Percentiles rank a stretch among this genome's conserved stretches.
Conservation (phyloP, 2,329 filamentous ascomycete genomes). For the Pseudodiploospora longispora region DNA sequence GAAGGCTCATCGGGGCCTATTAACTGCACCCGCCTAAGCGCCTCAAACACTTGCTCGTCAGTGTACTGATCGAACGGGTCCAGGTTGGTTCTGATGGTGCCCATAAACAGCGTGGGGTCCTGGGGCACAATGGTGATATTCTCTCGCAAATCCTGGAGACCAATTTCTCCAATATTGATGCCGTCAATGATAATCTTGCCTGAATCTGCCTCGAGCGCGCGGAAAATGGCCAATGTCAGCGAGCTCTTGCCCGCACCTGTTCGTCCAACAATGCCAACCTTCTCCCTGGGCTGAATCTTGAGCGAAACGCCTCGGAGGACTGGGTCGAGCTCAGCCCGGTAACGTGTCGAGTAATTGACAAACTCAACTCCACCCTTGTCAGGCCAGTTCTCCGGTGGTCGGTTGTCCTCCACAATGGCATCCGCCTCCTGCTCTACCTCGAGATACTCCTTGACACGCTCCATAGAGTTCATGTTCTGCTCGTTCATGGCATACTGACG, state of each 20-base stretch:
- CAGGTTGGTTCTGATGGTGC: constrained; percentile 84
- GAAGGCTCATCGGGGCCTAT: constrained; percentile 54
- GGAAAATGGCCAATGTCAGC: constrained; percentile 84
- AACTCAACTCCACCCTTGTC: constrained; percentile 81
- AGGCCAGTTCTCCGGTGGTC: constrained; percentile 77
- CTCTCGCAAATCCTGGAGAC: constrained; percentile 85
- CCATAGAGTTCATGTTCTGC: constrained; percentile 99
- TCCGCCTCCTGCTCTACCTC: constrained; percentile 91
- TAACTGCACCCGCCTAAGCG: constrained; percentile 80
- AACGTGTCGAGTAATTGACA: constrained; percentile 78
- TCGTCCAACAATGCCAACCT: constrained; percentile 91
- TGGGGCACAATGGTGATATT: constrained; percentile 97
- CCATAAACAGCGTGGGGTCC: constrained; percentile 89
- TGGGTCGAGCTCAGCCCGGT: constrained; percentile 77
- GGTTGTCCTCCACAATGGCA: constrained; percentile 66
- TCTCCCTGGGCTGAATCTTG: constrained; percentile 77
- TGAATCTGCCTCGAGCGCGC: constrained; percentile 81
- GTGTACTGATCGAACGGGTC: constrained; percentile 87
- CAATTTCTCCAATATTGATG: constrained; percentile 83
- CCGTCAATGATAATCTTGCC: constrained; percentile 87
- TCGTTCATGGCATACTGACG: constrained; percentile 91
- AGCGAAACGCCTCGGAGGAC: constrained; percentile 80
- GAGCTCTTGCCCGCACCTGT: constrained; percentile 97
- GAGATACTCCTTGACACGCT: constrained; percentile 94
- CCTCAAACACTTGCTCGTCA: constrained; percentile 82